Evolutionary conservation across 805 yeast genomes (phyloP).

Genomic region (Starmerella apicola): DNA sequence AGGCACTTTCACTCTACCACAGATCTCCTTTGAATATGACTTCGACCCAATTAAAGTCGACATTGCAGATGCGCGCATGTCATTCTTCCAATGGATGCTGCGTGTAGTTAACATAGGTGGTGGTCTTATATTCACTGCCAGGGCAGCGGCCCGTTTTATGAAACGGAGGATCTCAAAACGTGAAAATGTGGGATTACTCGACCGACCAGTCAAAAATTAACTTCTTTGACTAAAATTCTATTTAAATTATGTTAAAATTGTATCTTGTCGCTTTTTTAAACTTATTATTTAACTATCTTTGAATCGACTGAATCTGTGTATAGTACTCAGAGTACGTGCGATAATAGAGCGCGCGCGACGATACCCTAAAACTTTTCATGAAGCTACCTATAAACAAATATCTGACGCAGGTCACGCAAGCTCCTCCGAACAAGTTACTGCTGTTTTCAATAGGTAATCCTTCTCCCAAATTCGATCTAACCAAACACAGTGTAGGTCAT

Average conservation of each 20-base stretch:
- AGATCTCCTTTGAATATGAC: constrained; percentile 70
- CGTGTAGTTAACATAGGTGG: constrained; percentile 72
- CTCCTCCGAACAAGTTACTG: constrained; percentile 11
- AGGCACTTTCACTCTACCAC: constrained; percentile 38
- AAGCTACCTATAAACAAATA: constrained; percentile 19
- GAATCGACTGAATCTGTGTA: no score
- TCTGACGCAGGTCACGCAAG: constrained; percentile 9
- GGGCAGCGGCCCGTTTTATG: constrained; percentile 3
- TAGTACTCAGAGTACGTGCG: no score
- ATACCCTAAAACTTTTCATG: background rate
- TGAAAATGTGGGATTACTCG: constrained; percentile 10
- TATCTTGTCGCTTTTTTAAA: no score
- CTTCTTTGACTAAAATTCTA: no score
- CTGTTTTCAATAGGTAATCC: constrained; percentile 62
- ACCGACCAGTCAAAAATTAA: constrained; percentile 4
- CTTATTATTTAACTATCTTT: no score
- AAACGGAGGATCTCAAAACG: background rate
- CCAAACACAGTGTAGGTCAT: constrained; percentile 76
- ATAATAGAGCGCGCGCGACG: no score
- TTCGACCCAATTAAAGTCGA: constrained; percentile 75
- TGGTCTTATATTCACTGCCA: constrained; percentile 40
- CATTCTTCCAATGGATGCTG: constrained; percentile 66
- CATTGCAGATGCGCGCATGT: constrained; percentile 56
- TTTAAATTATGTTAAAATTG: no score
- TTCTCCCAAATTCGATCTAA: constrained; percentile 42